Evolutionary conservation across 306 rosid species (phyloP).

Genomic region (Elaeagnus macrophylla): DNA sequence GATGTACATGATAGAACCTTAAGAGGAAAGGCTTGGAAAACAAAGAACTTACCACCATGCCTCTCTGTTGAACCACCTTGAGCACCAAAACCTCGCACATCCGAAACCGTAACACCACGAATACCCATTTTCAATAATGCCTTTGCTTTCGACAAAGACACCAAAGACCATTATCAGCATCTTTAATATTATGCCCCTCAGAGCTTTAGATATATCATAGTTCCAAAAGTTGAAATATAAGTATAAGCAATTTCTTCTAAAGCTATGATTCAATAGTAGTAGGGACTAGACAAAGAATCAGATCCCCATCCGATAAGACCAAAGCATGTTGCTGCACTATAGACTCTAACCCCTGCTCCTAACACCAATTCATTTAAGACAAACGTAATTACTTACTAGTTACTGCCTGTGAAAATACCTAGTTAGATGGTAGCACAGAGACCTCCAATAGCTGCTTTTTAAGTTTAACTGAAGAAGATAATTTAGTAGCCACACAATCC

Average conservation of each 20-base stretch:
- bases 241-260: slow-evolving; percentile 3
- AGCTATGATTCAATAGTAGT: background rate
- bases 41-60: slow-evolving; percentile 66
- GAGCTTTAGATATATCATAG: background rate
- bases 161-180: slow-evolving; percentile 5
- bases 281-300: background rate
- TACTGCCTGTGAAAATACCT: too few relatives aligned
- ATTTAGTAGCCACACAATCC: too few relatives aligned
- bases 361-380: too few relatives aligned
- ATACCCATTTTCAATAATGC: slow-evolving; percentile 80
- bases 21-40: background rate
- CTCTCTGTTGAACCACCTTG: slow-evolving; percentile 94
- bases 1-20: background rate
- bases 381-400: too few relatives aligned
- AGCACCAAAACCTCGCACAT: slow-evolving; percentile 86
- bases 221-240: background rate
- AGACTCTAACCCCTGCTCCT: too few relatives aligned
- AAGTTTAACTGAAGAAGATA: too few relatives aligned
- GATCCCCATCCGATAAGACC: background rate
- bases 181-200: background rate
- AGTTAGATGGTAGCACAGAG: too few relatives aligned
- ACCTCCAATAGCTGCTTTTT: too few relatives aligned
- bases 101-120: slow-evolving; percentile 85
- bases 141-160: slow-evolving; percentile 30
- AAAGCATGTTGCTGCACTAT: too few relatives aligned